phyloP scores from a whole-genome alignment of 495 filamentous ascomycete genomes.

The Xylaria cubensis region DNA sequence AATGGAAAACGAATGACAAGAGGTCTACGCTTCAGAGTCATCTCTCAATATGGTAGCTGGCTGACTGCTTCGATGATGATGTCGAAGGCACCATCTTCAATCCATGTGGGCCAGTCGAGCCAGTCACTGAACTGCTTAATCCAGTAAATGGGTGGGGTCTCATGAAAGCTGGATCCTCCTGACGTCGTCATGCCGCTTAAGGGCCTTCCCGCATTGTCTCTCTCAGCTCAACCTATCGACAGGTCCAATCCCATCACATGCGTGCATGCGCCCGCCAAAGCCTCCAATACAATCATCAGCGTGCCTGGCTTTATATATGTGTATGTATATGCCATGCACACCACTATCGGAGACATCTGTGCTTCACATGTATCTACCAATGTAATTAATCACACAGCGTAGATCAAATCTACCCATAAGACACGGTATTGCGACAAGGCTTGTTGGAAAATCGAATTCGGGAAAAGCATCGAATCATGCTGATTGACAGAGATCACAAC shows the following conservation, averaged over 20 bases:
- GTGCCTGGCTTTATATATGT: conserved; percentile 2
- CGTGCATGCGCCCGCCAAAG: background rate
- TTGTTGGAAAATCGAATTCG: background rate
- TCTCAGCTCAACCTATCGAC: background rate
- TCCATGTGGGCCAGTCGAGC: background rate
- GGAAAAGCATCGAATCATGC: background rate
- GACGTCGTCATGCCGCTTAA: conserved; percentile 21
- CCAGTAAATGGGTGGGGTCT: conserved; percentile 20
- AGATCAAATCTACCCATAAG: background rate
- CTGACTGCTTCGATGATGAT: conserved; percentile 7
- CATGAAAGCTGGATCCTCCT: background rate
- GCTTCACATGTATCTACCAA: background rate
- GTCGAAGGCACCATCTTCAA: background rate
- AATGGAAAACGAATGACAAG: background rate
- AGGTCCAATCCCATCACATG: conserved; percentile 1
- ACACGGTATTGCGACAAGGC: background rate
- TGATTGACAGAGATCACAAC: background rate
- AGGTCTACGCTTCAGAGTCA: background rate
- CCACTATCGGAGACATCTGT: background rate
- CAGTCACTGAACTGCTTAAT: background rate
- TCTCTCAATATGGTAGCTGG: background rate
- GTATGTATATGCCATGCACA: background rate
- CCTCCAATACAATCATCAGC: conserved; percentile 14
- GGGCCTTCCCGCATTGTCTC: background rate
- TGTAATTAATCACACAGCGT: background rate